Percentiles rank a stretch among this genome's conserved stretches.
phyloP scores from a whole-genome alignment of 306 rosid species.

The Cotoneaster glaucophyllus region DNA sequence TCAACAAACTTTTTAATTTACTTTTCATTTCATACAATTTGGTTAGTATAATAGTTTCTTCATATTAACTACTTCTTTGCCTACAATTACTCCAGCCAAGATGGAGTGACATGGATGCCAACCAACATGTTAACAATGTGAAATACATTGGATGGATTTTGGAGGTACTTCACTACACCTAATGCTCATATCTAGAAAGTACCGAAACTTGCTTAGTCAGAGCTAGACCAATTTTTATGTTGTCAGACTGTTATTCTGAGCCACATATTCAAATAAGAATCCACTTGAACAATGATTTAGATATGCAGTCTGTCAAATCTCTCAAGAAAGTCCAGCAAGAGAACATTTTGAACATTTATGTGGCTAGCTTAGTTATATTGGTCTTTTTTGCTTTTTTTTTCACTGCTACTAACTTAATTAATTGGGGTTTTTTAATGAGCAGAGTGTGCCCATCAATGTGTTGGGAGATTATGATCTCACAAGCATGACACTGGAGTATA shows the following conservation, averaged over 20 bases:
- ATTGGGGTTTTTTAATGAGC: not conserved
- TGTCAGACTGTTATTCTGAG: not conserved
- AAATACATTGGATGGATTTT: slow-evolving; percentile 96
- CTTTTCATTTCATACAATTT: not conserved
- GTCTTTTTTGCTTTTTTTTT: too few species aligned
- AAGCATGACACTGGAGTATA: slow-evolving; percentile 77
- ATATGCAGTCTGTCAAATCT: not conserved
- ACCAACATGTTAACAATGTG: slow-evolving; percentile 93
- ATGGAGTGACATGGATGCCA: slow-evolving; percentile 98
- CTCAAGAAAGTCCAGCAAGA: not conserved
- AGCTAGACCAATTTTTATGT: too few species aligned
- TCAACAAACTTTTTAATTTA: not conserved
- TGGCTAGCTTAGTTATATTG: too few species aligned
- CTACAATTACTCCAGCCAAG: slow-evolving; percentile 49
- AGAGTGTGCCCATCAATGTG: slow-evolving; percentile 79
- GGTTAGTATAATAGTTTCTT: not conserved
- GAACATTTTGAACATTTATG: not conserved
- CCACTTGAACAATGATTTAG: not conserved
- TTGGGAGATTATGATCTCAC: slow-evolving; percentile 48
- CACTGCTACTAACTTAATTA: too few species aligned
- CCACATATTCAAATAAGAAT: not conserved
- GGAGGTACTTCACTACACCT: slow-evolving; percentile 43
- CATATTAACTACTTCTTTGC: not conserved
- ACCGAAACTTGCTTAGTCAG: not conserved
- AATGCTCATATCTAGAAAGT: not conserved